Conservation (phyloP, 345 rosid species). For the Camelina laxa region DNA sequence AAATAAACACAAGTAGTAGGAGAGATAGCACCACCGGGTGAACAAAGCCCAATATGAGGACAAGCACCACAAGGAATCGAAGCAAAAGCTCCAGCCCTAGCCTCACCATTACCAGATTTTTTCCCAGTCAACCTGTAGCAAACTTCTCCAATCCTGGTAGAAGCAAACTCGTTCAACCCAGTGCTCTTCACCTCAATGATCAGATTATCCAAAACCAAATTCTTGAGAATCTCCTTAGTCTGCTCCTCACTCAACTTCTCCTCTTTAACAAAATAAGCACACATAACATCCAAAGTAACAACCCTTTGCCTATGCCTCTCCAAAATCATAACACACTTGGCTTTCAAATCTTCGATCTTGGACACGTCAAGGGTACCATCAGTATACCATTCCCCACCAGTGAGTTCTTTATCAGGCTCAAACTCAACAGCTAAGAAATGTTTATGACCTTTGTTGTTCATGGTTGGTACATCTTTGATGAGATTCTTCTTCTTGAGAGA, state of each 20-base stretch:
- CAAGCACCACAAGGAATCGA: conserved; percentile 86
- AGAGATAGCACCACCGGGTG: conserved; percentile 73
- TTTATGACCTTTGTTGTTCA: conserved; percentile 62
- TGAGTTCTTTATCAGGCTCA: conserved; percentile 66
- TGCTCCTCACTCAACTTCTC: conserved; percentile 46
- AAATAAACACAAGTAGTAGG: conserved; percentile 67
- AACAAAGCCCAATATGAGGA: conserved; percentile 62
- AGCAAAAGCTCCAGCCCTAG: conserved; percentile 59
- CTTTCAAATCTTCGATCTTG: conserved; percentile 52
- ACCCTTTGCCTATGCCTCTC: conserved; percentile 34
- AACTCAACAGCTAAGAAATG: conserved; percentile 65
- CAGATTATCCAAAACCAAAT: conserved; percentile 70
- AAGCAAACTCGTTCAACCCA: conserved; percentile 57
- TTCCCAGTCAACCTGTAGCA: conserved; percentile 54
- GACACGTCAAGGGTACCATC: conserved; percentile 61
- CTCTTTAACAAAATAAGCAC: conserved; percentile 43
- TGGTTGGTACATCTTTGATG: conserved; percentile 71
- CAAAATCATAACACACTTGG: conserved; percentile 48
- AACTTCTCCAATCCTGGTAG: conserved; percentile 49
- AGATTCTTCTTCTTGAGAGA: conserved; percentile 52
- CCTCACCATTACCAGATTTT: conserved; percentile 47
- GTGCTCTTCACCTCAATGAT: conserved; percentile 66
- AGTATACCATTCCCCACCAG: conserved; percentile 80
- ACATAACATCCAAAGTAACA: conserved; percentile 59
- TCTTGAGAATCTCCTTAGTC: conserved; percentile 62